Conservation (phyloP, 768 basidiomycete species). For the Termitomyces sp. region DNA sequence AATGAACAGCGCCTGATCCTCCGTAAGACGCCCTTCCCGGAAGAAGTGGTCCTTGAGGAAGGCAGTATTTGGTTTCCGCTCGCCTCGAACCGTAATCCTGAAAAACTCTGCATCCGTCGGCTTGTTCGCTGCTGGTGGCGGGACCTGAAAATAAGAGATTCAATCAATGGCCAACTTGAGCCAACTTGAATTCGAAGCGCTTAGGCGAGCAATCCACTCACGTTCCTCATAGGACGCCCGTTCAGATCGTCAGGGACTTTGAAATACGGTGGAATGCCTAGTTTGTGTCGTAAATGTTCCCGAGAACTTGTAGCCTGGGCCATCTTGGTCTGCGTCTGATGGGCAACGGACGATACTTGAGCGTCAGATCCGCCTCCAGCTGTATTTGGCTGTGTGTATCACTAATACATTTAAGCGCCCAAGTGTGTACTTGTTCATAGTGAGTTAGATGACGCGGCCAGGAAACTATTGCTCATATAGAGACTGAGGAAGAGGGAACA, state of each 20-base stretch:
- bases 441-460: not conserved
- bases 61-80: constrained; percentile 62
- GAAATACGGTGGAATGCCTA: constrained; percentile 12
- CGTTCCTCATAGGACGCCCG: constrained; percentile 15
- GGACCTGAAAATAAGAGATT: constrained; percentile 42
- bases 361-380: constrained; percentile 13
- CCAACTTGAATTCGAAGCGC: not conserved
- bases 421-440: not conserved
- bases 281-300: constrained; percentile 2
- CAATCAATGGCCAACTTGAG: not conserved
- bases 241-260: constrained; percentile 10
- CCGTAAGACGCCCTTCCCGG: constrained; percentile 76
- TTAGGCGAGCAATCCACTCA: constrained; percentile 7
- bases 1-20: constrained; percentile 82
- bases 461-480: not conserved
- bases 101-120: constrained; percentile 78
- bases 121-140: constrained; percentile 53
- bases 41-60: constrained; percentile 90
- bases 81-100: constrained; percentile 40
- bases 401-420: constrained; percentile 3
- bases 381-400: constrained; percentile 18
- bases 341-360: constrained; percentile 8
- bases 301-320: constrained; percentile 4
- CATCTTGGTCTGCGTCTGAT: constrained; percentile 3
- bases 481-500: not conserved